Percentiles rank a stretch among this genome's conserved stretches.
These are phyloP conservation scores for Candida ovalis DNA, from an alignment of 805 yeast genomes.

Conservation along the genomic window DNA sequence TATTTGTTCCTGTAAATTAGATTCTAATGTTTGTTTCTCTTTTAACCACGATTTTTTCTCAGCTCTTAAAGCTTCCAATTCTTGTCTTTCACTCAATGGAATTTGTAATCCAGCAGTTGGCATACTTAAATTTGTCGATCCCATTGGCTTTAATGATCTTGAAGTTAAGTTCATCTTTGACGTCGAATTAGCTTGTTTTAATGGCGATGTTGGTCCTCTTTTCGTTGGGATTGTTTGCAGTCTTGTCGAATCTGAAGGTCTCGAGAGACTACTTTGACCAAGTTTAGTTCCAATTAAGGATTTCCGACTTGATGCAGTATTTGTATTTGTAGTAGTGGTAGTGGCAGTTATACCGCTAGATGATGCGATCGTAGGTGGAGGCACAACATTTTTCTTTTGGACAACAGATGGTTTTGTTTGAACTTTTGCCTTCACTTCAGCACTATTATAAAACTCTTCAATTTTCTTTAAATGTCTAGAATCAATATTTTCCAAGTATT, in stretches of 20 bases:
- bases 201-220: conserved; percentile 68
- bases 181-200: conserved; percentile 33
- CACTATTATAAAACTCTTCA: conserved; percentile 50
- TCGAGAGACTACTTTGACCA: conserved; percentile 5
- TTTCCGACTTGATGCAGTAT: neutral
- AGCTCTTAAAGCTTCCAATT: conserved; percentile 45
- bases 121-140: conserved; percentile 12
- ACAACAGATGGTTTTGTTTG: conserved; percentile 1
- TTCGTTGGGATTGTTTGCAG: conserved; percentile 50
- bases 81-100: conserved; percentile 34
- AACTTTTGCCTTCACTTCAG: conserved; percentile 46
- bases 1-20: conserved; percentile 28
- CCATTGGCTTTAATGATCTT: conserved; percentile 22
- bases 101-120: conserved; percentile 14
- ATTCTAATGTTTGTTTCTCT: conserved; percentile 28
- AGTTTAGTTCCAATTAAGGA: neutral
- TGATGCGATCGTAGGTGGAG: neutral
- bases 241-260: conserved; percentile 8
- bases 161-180: conserved; percentile 27
- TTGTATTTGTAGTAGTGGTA: conserved; percentile 3
- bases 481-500: conserved; percentile 66
- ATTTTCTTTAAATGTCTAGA: conserved; percentile 65
- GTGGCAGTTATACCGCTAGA: neutral
- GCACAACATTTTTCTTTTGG: neutral
- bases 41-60: conserved; percentile 51